Base-by-base conservation (phyloP, 495 filamentous ascomycete species). In the Lasiosphaeria hispida region DNA sequence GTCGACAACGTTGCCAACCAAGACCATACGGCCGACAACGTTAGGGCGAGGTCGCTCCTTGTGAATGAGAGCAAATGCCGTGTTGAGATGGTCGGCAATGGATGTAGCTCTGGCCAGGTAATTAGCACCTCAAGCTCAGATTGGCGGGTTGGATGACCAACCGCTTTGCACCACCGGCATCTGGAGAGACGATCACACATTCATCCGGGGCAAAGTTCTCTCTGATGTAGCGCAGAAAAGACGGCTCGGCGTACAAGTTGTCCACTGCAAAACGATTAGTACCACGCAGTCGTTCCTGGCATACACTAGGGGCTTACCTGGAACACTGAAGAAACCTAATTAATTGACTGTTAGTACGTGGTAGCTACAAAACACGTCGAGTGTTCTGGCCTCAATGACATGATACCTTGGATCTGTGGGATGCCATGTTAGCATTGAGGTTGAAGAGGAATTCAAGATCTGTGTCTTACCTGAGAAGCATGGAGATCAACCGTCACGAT, bases 31-130 rank as follows among this genome's bases (percentile, higher is more conserved):
- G 17, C 88, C 91, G 60, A 97, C 93, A 72, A 96, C 94, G 70
- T 96, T 97, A 52, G 94, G 93, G 18, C 92, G 83, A 0, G 92
- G 88, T 53, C 94, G 91, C 75, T 97, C 93, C 76, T 97, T 97
- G 84, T 97, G 94, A 68, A 98, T 98, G 35, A 98, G 85, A n/a
- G 94, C 94, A 73, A 98, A 98, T 62, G 88, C 89, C 52, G 92
- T 85, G 68, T 97, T 91, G 45, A 98, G 84, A 18, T 91, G 87
- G 71, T 97, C 95, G 53, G 94, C 94, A 56, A 97, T 96, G 8
- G 87, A 90, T n/a, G 94, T 97, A 39, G 93, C 94, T 70, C 92
- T 66, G 30, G 0, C 47, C 50, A n/a, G 55, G 36, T 4, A 42
- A 63, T 37, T 14, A 35, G 18, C 9, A n/a, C 6, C 1, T 33